Evolutionary conservation across 2,329 filamentous ascomycete genomes (phyloP).

Genomic region (Fusarium sp.): DNA sequence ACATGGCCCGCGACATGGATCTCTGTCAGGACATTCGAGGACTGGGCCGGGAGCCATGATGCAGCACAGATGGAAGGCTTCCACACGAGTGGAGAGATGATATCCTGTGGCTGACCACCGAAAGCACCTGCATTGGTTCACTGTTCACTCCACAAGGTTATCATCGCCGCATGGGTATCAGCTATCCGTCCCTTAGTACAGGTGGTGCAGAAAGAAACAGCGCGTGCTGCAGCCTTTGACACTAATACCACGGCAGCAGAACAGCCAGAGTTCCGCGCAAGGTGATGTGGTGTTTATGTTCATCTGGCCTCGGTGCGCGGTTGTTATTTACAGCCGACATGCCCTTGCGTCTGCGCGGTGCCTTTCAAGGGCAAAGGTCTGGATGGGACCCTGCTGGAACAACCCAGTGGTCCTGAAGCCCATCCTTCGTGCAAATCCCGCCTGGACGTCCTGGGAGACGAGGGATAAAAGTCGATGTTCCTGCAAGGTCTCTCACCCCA

Average conservation of each 20-base stretch:
- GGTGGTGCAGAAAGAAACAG: background rate
- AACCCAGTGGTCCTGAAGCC: constrained; percentile 7
- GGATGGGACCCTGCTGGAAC: constrained; percentile 5
- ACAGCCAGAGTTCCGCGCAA: too few relatives aligned
- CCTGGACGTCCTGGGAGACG: constrained; percentile 36
- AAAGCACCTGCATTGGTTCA: constrained; percentile 39
- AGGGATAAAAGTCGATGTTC: constrained; percentile 32
- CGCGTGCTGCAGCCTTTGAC: too few relatives aligned
- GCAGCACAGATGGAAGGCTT: constrained; percentile 11
- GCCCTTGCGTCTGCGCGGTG: background rate
- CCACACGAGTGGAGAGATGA: constrained; percentile 30
- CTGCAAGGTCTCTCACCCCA: constrained; percentile 38
- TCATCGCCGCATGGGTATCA: constrained; percentile 8
- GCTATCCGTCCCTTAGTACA: background rate
- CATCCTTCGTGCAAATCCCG: constrained; percentile 14
- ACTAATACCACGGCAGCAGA: too few relatives aligned
- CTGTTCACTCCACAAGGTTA: constrained; percentile 25
- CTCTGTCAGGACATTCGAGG: constrained; percentile 22
- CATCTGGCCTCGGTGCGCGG: background rate
- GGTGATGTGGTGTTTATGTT: too few relatives aligned
- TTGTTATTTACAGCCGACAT: constrained; percentile 4
- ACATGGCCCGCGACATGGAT: constrained; percentile 23
- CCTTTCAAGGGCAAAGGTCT: constrained; percentile 16
- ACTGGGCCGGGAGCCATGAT: constrained; percentile 21
- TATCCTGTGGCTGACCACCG: constrained; percentile 37